Conservation (phyloP, 192 early-diverging fungal species). For the Coemansia sp. region DNA sequence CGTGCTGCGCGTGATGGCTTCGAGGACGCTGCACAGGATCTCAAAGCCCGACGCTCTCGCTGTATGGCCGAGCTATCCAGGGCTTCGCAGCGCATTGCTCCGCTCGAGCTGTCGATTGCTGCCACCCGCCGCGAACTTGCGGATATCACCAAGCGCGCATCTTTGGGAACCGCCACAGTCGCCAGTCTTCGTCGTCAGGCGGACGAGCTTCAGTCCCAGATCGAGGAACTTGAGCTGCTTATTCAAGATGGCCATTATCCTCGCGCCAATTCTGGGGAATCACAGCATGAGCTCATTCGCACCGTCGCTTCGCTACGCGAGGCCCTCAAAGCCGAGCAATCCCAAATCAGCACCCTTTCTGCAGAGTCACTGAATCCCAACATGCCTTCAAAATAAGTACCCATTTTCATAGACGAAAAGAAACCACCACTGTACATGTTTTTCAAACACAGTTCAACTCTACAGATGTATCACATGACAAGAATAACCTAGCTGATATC, state of each 20-base stretch:
- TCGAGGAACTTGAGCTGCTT: background rate
- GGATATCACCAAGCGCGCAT: constrained; percentile 4
- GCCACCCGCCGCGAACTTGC: constrained; percentile 19
- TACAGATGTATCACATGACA: too few relatives aligned
- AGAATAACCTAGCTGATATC: too few relatives aligned
- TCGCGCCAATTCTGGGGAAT: background rate
- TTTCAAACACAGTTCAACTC: too few relatives aligned
- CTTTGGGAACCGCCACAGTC: background rate
- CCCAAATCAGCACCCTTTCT: background rate
- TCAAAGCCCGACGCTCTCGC: constrained; percentile 16
- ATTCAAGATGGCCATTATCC: background rate
- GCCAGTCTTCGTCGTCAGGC: constrained; percentile 13
- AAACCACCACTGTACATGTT: too few relatives aligned
- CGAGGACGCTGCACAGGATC: constrained; percentile 20
- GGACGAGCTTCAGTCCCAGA: background rate
- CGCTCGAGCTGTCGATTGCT: constrained; percentile 15
- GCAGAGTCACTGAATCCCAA: background rate
- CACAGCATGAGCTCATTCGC: constrained; percentile 9
- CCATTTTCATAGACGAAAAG: too few relatives aligned
- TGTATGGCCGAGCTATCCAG: constrained; percentile 14
- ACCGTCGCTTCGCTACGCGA: constrained; percentile 10
- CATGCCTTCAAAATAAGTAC: too few relatives aligned
- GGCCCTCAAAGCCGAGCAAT: background rate
- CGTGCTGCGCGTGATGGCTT: constrained; percentile 11
- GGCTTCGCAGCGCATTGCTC: constrained; percentile 3